Percentiles rank a stretch among this genome's conserved stretches.
Evolutionary conservation across 2,329 filamentous ascomycete genomes (phyloP).

Genomic region (Microdochium paspali): DNA sequence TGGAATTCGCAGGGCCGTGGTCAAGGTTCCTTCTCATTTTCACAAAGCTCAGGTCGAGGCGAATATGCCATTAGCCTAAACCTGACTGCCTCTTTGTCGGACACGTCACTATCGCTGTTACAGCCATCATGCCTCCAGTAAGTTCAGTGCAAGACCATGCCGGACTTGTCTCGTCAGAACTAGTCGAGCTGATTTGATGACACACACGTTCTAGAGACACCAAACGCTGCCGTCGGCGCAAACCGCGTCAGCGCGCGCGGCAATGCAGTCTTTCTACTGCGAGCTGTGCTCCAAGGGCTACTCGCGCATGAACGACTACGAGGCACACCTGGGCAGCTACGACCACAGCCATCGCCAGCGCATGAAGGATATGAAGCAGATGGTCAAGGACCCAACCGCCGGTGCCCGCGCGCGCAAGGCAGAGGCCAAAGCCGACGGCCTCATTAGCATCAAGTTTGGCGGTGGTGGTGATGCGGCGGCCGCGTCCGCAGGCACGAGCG

Average conservation of each 20-base stretch:
- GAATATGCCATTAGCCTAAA: constrained; percentile 1
- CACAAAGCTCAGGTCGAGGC: neutral
- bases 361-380: constrained; percentile 78
- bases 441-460: constrained; percentile 58
- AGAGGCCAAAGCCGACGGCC: constrained; percentile 59
- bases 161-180: neutral
- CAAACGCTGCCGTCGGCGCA: constrained; percentile 50
- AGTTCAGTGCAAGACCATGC: constrained; percentile 40
- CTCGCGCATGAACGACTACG: constrained; percentile 89
- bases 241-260: constrained; percentile 60
- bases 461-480: no score
- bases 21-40: no score
- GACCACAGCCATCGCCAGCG: constrained; percentile 93
- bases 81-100: no score
- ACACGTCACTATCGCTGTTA: neutral
- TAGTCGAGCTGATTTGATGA: neutral
- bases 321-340: constrained; percentile 87
- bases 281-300: constrained; percentile 90
- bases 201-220: constrained; percentile 35
- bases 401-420: constrained; percentile 57
- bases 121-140: constrained; percentile 44
- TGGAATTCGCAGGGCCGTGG: no score
- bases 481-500: constrained; percentile 9
- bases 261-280: constrained; percentile 74
- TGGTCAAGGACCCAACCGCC: constrained; percentile 63